Percentiles rank a stretch among this genome's conserved stretches.
phyloP scores from a whole-genome alignment of 2,329 filamentous ascomycete species.

The Fusarium gaditjirri region DNA sequence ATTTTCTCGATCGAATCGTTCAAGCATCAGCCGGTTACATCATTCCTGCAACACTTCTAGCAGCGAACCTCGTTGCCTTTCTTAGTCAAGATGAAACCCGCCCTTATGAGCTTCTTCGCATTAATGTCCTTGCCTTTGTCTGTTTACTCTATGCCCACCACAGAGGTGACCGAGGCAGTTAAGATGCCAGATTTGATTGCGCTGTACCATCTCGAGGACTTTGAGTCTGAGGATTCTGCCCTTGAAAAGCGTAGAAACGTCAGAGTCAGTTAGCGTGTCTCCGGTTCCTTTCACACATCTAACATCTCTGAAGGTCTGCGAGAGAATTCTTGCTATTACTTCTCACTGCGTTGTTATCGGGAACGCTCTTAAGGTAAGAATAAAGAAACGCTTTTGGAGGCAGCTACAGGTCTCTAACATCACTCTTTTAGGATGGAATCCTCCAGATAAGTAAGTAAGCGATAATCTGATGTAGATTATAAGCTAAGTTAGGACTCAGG shows the following conservation, averaged over 20 bases:
- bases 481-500: accelerated
- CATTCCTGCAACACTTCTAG: accelerated
- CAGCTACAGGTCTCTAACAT: neutral
- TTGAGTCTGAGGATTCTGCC: accelerated
- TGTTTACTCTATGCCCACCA: neutral
- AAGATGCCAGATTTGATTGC: accelerated
- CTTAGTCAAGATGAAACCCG: neutral
- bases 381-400: no score
- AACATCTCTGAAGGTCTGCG: neutral
- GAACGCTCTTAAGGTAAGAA: neutral
- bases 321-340: accelerated
- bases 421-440: accelerated
- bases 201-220: neutral
- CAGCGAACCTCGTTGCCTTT: neutral
- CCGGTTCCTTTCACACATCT: no score
- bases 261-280: no score
- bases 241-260: neutral
- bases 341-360: accelerated
- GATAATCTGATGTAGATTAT: accelerated
- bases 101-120: neutral
- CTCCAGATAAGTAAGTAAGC: neutral
- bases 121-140: neutral
- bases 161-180: neutral
- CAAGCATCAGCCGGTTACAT: neutral
- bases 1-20: neutral